These are phyloP conservation scores for Candida arabinofermentans DNA, from an alignment of 805 yeast genomes.

Conservation along the genomic window DNA sequence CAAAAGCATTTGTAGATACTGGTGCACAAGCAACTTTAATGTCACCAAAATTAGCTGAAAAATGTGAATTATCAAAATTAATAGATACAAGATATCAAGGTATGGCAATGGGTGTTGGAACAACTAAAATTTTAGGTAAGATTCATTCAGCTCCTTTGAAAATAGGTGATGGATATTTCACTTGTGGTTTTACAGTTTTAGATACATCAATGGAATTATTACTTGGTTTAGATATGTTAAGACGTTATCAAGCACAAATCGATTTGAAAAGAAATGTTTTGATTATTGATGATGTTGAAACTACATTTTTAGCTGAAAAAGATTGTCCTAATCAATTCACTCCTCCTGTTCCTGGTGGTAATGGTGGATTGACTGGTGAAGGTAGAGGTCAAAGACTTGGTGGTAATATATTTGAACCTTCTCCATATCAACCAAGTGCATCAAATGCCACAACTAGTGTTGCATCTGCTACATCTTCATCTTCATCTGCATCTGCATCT, in stretches of 20 bases:
- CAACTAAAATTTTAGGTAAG: constrained; percentile 70
- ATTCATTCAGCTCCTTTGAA: constrained; percentile 86
- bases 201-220: constrained; percentile 72
- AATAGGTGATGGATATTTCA: constrained; percentile 60
- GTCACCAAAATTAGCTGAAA: constrained; percentile 71
- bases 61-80: constrained; percentile 62
- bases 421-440: not conserved
- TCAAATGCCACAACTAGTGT: not conserved
- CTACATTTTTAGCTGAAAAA: constrained; percentile 67
- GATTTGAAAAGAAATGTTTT: constrained; percentile 67
- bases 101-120: constrained; percentile 88
- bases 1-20: constrained; percentile 92
- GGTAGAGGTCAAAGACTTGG: constrained; percentile 28
- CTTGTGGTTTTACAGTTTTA: constrained; percentile 67
- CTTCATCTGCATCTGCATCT: constrained; percentile 9
- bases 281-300: constrained; percentile 66
- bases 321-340: constrained; percentile 52
- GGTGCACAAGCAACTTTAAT: constrained; percentile 93
- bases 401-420: constrained; percentile 29
- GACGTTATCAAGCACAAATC: constrained; percentile 78
- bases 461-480: constrained; percentile 2
- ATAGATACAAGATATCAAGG: constrained; percentile 81
- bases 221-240: constrained; percentile 87
- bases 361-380: constrained; percentile 5
- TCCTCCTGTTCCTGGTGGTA: constrained; percentile 9